Conservation (phyloP, 352 stramenopile genomes). For the Phytopythium helicoides region DNA sequence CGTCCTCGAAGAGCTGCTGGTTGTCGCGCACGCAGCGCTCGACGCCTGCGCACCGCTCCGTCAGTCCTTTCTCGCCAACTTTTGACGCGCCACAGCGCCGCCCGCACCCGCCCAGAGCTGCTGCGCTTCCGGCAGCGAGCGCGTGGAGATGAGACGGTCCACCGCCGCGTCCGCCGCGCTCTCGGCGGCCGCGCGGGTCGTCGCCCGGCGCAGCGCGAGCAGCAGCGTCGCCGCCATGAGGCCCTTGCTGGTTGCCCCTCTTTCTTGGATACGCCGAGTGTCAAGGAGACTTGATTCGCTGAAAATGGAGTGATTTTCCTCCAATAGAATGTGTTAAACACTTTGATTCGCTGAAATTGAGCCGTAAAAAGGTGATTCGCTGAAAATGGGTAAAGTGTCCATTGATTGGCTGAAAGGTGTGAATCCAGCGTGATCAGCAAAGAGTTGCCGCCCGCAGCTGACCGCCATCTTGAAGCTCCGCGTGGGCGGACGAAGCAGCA, state of each 20-base stretch:
- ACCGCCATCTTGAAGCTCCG: not conserved
- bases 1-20: not conserved
- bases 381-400: too few relatives aligned
- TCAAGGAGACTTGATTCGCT: not conserved
- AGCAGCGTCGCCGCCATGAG: slow-evolving; percentile 10
- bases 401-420: too few relatives aligned
- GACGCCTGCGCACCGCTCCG: not conserved
- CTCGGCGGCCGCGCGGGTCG: slow-evolving; percentile 5
- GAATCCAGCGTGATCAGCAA: slow-evolving; percentile 11
- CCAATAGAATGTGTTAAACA: too few relatives aligned
- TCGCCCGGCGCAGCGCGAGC: slow-evolving; percentile 20
- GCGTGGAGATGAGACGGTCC: slow-evolving; percentile 21
- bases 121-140: slow-evolving; percentile 21
- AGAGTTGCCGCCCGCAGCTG: slow-evolving; percentile 6
- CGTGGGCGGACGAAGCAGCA: not conserved
- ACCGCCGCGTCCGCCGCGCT: slow-evolving; percentile 15
- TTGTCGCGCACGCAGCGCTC: not conserved
- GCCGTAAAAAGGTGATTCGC: too few relatives aligned
- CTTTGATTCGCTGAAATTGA: too few relatives aligned
- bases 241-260: not conserved
- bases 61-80: too few relatives aligned
- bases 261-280: too few relatives aligned
- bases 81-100: not conserved
- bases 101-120: slow-evolving; percentile 28
- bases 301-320: not conserved